phyloP scores from a whole-genome alignment of 202 grass and related monocot species.

The Schoenoplectus tabernaemontani region DNA sequence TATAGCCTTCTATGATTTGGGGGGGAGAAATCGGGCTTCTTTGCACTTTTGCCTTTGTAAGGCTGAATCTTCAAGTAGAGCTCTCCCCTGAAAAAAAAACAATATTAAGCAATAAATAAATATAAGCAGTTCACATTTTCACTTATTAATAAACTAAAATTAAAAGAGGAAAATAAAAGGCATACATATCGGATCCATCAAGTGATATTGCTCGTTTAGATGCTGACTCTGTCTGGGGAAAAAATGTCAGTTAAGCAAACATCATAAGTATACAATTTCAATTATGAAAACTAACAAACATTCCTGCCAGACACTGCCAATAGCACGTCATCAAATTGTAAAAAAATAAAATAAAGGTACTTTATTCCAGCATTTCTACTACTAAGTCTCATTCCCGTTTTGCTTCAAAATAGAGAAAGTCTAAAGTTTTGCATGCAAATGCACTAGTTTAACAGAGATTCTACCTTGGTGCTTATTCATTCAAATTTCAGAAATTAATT shows the following conservation, averaged over 20 bases:
- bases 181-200: constrained; percentile 94
- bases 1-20: constrained; percentile 71
- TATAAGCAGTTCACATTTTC: neutral
- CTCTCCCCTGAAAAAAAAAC: constrained; percentile 47
- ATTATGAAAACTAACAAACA: neutral
- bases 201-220: constrained; percentile 66
- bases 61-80: constrained; percentile 89
- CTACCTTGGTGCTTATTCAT: neutral
- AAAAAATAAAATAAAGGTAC: neutral
- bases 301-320: neutral
- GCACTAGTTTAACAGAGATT: neutral
- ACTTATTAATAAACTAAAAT: constrained; percentile 15
- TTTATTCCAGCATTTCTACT: neutral
- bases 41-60: constrained; percentile 44
- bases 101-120: constrained; percentile 29
- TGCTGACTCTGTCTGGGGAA: constrained; percentile 64
- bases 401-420: neutral
- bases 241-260: constrained; percentile 8
- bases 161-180: neutral
- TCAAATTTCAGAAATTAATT: neutral
- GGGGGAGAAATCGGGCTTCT: constrained; percentile 66
- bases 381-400: neutral
- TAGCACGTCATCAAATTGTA: neutral
- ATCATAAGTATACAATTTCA: constrained; percentile 1
- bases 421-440: neutral